phyloP scores from a whole-genome alignment of 495 filamentous ascomycete genomes.

The Geopyxis carbonaria region DNA sequence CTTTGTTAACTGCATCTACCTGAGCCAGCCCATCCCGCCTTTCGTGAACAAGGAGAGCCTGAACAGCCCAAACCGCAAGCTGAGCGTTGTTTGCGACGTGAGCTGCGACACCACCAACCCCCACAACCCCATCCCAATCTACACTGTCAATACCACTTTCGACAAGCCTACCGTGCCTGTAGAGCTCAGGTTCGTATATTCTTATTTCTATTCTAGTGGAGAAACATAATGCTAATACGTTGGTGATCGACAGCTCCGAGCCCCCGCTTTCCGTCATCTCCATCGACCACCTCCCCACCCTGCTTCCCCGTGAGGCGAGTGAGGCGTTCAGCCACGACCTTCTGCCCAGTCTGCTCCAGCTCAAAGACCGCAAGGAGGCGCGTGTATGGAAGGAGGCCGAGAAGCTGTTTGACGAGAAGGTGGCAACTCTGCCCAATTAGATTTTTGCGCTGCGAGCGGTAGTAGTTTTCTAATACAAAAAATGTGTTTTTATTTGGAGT shows the following conservation, averaged over 20 bases:
- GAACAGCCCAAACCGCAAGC: conserved; percentile 45
- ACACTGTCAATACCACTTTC: conserved; percentile 66
- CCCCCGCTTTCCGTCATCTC: conserved; percentile 60
- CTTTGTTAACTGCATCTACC: conserved; percentile 88
- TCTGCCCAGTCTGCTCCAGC: conserved; percentile 57
- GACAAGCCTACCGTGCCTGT: conserved; percentile 67
- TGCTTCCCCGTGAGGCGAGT: conserved; percentile 71
- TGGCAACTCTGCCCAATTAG: conserved; percentile 38
- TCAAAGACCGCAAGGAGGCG: conserved; percentile 54
- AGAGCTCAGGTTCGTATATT: conserved; percentile 26
- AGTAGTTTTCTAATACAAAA: too few species aligned
- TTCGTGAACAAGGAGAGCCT: conserved; percentile 61
- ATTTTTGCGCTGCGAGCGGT: neutral
- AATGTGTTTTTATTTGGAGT: too few species aligned
- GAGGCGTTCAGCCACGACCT: conserved; percentile 73
- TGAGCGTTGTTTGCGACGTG: conserved; percentile 82
- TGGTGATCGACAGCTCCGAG: conserved; percentile 31
- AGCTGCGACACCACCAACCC: conserved; percentile 60
- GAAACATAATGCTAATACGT: neutral
- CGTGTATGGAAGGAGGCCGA: conserved; percentile 73
- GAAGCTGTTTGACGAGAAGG: conserved; percentile 72
- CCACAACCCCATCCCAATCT: conserved; percentile 68
- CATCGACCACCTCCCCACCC: conserved; percentile 80
- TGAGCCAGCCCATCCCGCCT: conserved; percentile 47
- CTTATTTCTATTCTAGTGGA: neutral